Evolutionary conservation across 352 stramenopile species (phyloP).

Genomic region (Globisporangium solare): DNA sequence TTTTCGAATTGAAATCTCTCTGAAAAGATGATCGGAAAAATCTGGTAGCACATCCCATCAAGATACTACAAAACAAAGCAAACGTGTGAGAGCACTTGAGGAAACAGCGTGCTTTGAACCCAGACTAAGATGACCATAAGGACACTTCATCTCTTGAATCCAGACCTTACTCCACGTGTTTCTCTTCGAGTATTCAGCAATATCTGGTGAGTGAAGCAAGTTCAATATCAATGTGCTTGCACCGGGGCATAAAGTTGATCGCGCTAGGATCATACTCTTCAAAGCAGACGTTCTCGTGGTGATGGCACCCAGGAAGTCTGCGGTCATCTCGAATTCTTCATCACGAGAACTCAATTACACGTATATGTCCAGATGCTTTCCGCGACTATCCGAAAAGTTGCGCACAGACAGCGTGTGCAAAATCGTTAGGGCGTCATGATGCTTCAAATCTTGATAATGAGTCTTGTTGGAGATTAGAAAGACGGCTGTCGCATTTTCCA

Average conservation of each 20-base stretch:
- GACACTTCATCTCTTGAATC: slow-evolving; percentile 50
- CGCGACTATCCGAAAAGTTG: slow-evolving; percentile 51
- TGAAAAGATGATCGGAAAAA: slow-evolving; percentile 64
- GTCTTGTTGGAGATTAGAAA: slow-evolving; percentile 59
- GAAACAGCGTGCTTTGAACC: neutral
- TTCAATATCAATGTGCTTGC: slow-evolving; percentile 65
- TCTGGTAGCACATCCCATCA: slow-evolving; percentile 59
- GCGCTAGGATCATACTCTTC: slow-evolving; percentile 52
- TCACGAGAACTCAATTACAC: slow-evolving; percentile 42
- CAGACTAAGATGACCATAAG: neutral
- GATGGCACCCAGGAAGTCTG: slow-evolving; percentile 40
- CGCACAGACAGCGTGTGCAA: slow-evolving; percentile 54
- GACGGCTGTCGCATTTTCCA: slow-evolving; percentile 43
- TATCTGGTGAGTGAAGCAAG: slow-evolving; percentile 47
- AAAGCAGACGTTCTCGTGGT: slow-evolving; percentile 36
- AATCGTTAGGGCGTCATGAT: slow-evolving; percentile 53
- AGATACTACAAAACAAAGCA: slow-evolving; percentile 38
- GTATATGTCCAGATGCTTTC: slow-evolving; percentile 48
- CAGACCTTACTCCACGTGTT: slow-evolving; percentile 32
- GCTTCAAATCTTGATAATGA: slow-evolving; percentile 15
- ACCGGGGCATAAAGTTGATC: slow-evolving; percentile 46
- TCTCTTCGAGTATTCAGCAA: slow-evolving; percentile 32
- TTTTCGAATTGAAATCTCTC: slow-evolving; percentile 46
- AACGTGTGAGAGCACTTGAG: neutral
- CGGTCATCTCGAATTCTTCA: slow-evolving; percentile 43